phyloP scores from a whole-genome alignment of 2,329 filamentous ascomycete genomes.

The Akanthomyces muscarius region DNA sequence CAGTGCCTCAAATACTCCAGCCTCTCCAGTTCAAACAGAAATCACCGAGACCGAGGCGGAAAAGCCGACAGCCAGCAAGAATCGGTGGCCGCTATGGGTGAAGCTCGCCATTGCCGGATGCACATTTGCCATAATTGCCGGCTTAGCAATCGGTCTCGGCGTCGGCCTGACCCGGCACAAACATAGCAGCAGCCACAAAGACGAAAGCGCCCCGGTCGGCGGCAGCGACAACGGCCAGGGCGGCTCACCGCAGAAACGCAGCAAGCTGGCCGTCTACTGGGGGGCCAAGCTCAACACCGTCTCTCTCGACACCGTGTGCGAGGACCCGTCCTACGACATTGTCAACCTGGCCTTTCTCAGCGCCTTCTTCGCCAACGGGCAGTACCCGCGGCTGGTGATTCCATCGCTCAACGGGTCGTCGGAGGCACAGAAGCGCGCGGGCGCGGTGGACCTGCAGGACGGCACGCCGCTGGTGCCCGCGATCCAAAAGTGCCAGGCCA shows the following conservation, averaged over 20 bases:
- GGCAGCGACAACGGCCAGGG: not conserved
- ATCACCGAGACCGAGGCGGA: not conserved
- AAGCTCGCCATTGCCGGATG: not conserved
- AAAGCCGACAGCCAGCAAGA: not conserved
- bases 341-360: conserved; percentile 24
- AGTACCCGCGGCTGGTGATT: conserved; percentile 14
- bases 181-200: not conserved
- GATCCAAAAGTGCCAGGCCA: conserved; percentile 55
- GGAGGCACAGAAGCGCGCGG: conserved; percentile 18
- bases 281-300: conserved; percentile 20
- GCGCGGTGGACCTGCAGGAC: conserved; percentile 23
- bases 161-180: not conserved
- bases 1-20: not conserved
- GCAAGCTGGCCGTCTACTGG: conserved; percentile 23
- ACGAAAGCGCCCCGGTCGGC: not conserved
- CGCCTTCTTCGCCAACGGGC: conserved; percentile 19
- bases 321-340: conserved; percentile 21
- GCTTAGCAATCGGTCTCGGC: conserved; percentile 3
- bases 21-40: not conserved
- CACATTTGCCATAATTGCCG: not conserved
- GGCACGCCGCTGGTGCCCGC: conserved; percentile 20
- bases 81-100: not conserved
- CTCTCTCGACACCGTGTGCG: conserved; percentile 20
- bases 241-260: not conserved
- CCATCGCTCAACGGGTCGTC: not conserved